Base-by-base conservation (phyloP, 1,284 basidiomycete genomes). In the Fistulina hepatica region DNA sequence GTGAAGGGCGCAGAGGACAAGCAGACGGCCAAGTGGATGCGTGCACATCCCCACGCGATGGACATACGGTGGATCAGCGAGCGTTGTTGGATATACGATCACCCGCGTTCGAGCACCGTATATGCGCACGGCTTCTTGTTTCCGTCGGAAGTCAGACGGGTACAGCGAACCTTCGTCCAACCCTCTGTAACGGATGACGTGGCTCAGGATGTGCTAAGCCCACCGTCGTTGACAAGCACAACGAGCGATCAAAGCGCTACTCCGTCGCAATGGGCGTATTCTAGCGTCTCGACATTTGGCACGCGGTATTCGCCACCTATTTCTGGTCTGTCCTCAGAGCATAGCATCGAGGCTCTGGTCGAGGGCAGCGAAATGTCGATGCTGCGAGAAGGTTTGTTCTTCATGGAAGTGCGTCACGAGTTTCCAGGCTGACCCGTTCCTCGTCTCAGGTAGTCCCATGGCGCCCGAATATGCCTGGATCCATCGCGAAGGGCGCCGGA, bases 81-180 rank as follows among this genome's bases (percentile, higher is more conserved):
- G 55, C 76, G 81, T 20, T 97, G 94, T 59, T 97, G 90, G 89
- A 91, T 98, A 48, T 97, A 98, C 60, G 94, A 98, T 58, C 93
- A 97, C 60, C 94, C 94, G 0, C 82, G 90, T 37, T 78, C 85
- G 3, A 81, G 84, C 33, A 97, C 93, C 15, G 88, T 92, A 75
- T 89, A 97, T 56, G 80, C 90, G 4, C 94, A 97, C 60, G 94
- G 94, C 1, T 98, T 90, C 65, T 61, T 97, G n/a, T 98, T 93
- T 63, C 94, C 94, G 0, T 88, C 91, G 16, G 81, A 93, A 55
- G 84, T 80, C 19, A 70, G 73, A 33, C 73, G 81, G 30, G 71
- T 92, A 33, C 76, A 70, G 48, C 59, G 59, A 27, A 46, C 16
- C 13, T 33, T 46, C 15, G 17, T n/a, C n/a, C n/a, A n/a, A n/a